These are phyloP conservation scores for Letharia columbiana DNA, from an alignment of 495 filamentous ascomycete species.

Conservation along the genomic window DNA sequence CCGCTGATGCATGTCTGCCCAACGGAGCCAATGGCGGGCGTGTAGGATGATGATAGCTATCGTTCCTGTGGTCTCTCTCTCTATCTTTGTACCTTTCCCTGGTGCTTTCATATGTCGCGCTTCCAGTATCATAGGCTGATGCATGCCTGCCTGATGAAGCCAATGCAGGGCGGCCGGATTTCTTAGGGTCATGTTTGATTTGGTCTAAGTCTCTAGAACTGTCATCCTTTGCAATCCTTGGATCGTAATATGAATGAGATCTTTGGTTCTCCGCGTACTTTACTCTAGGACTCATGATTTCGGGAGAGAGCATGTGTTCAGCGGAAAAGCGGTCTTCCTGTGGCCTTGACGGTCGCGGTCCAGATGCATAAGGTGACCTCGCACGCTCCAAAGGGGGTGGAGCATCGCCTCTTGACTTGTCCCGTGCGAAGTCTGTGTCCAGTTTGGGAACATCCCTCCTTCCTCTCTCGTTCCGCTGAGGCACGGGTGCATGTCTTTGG, in stretches of 20 bases:
- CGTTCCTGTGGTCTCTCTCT: not conserved
- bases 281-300: slow-evolving; percentile 18
- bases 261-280: not conserved
- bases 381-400: slow-evolving; percentile 17
- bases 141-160: slow-evolving; percentile 10
- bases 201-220: not conserved
- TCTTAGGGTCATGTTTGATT: slow-evolving; percentile 2
- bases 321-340: slow-evolving; percentile 16
- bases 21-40: slow-evolving; percentile 13
- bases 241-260: slow-evolving; percentile 10
- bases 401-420: slow-evolving; percentile 12
- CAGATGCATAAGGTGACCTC: slow-evolving; percentile 21
- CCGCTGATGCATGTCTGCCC: slow-evolving; percentile 17
- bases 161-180: slow-evolving; percentile 5
- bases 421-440: slow-evolving; percentile 18
- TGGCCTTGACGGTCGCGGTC: slow-evolving; percentile 10
- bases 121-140: slow-evolving; percentile 1
- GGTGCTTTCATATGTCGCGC: not conserved
- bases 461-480: not conserved
- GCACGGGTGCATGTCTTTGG: not conserved
- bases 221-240: not conserved
- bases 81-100: not conserved
- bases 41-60: slow-evolving; percentile 2
- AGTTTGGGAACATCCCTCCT: slow-evolving; percentile 13
- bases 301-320: slow-evolving; percentile 25